Percentiles rank a stretch among this genome's conserved stretches.
Evolutionary conservation across 2,329 filamentous ascomycete genomes (phyloP).

Genomic region (Colletotrichum magnum): DNA sequence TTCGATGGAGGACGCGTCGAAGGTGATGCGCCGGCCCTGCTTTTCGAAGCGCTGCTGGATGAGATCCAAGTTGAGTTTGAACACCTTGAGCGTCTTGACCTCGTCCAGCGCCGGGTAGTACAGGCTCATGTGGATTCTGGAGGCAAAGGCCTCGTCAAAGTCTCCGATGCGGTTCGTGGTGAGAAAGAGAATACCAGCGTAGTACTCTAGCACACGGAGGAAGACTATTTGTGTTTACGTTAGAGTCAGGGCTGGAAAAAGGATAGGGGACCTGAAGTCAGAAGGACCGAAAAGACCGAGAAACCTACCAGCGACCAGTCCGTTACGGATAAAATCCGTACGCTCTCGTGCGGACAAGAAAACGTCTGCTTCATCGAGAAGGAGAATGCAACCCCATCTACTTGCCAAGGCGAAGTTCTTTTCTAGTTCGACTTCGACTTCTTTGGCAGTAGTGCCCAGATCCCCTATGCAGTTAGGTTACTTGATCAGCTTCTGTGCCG

Average conservation of each 20-base stretch:
- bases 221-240: slow-evolving; percentile 49
- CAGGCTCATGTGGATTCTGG: slow-evolving; percentile 60
- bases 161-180: slow-evolving; percentile 63
- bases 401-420: slow-evolving; percentile 1
- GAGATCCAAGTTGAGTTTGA: slow-evolving; percentile 53
- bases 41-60: slow-evolving; percentile 49
- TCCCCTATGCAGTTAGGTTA: neutral
- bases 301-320: slow-evolving; percentile 1
- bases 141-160: slow-evolving; percentile 63
- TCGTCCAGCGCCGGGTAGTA: slow-evolving; percentile 54
- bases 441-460: slow-evolving; percentile 10
- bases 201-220: slow-evolving; percentile 64
- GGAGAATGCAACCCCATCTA: slow-evolving; percentile 83
- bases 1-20: slow-evolving; percentile 52
- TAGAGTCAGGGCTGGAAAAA: no score
- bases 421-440: neutral
- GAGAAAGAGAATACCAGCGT: slow-evolving; percentile 63
- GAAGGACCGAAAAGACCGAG: no score
- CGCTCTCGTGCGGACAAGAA: slow-evolving; percentile 81
- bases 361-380: slow-evolving; percentile 88
- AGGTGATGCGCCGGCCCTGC: slow-evolving; percentile 45
- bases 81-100: slow-evolving; percentile 57
- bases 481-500: no score
- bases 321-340: slow-evolving; percentile 54
- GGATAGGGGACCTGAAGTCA: no score